Evolutionary conservation across 306 rosid species (phyloP).

Genomic region (Quillaja saponaria): DNA sequence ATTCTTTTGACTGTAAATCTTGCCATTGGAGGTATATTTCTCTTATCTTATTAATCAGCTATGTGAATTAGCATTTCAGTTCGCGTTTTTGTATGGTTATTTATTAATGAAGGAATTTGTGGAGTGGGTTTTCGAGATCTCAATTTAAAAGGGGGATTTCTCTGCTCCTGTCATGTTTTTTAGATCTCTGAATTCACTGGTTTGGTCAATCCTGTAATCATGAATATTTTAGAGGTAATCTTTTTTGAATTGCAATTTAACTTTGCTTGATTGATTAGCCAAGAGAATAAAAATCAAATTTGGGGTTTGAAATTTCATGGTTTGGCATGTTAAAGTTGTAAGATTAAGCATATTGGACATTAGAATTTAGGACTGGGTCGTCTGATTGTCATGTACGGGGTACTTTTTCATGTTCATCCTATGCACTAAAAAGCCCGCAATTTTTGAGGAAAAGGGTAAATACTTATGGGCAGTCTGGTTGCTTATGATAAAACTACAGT

Average conservation of each 20-base stretch:
- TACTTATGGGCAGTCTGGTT: too few relatives aligned
- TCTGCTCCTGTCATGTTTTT: neutral
- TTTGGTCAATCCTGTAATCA: too few relatives aligned
- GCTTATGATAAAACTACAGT: too few relatives aligned
- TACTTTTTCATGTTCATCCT: too few relatives aligned
- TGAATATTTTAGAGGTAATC: neutral
- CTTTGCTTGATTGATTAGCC: neutral
- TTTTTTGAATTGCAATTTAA: neutral
- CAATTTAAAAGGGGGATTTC: neutral
- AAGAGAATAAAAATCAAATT: neutral
- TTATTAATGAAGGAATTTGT: neutral
- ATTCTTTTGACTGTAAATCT: slow-evolving; percentile 78
- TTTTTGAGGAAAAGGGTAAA: too few relatives aligned
- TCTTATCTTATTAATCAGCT: slow-evolving; percentile 3
- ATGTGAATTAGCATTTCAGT: neutral
- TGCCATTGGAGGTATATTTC: slow-evolving; percentile 76
- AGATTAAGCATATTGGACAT: neutral
- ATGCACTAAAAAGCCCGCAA: too few relatives aligned
- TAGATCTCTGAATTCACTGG: too few relatives aligned
- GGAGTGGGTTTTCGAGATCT: slow-evolving; percentile 25
- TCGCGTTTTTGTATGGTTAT: neutral
- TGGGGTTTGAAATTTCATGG: slow-evolving; percentile 1
- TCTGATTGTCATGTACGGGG: too few relatives aligned
- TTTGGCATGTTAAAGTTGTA: neutral
- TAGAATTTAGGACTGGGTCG: too few relatives aligned